These are phyloP conservation scores for Priceomyces medius DNA, from an alignment of 805 yeast species.

Conservation along the genomic window DNA sequence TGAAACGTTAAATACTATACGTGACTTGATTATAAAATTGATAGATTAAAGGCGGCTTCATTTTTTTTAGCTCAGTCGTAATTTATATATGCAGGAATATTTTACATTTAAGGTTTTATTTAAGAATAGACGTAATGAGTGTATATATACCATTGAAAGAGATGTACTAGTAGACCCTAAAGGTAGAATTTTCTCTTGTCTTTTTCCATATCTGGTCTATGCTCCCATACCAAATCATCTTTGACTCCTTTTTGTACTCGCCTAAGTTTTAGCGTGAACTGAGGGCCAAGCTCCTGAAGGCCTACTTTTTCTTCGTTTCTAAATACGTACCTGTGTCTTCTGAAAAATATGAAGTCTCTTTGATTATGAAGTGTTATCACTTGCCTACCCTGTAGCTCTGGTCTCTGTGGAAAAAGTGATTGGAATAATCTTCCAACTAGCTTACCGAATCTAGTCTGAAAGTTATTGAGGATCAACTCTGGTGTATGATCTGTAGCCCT, in stretches of 20 bases:
- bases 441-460: constrained; percentile 87
- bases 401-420: constrained; percentile 86
- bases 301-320: constrained; percentile 91
- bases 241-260: constrained; percentile 88
- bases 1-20: background rate
- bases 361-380: constrained; percentile 95
- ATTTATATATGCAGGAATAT: constrained; percentile 4
- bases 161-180: constrained; percentile 27
- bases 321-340: constrained; percentile 92
- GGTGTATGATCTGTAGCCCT: constrained; percentile 88
- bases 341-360: constrained; percentile 90
- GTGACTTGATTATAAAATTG: background rate
- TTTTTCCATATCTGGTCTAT: constrained; percentile 92
- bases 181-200: constrained; percentile 91
- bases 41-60: constrained; percentile 5
- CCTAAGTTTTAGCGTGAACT: constrained; percentile 85
- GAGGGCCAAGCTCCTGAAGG: constrained; percentile 94
- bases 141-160: constrained; percentile 7
- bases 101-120: background rate
- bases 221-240: constrained; percentile 96
- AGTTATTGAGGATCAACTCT: constrained; percentile 87
- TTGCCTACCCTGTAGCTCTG: constrained; percentile 94
- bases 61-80: background rate
- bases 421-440: constrained; percentile 92
- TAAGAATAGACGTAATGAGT: constrained; percentile 2